Percentiles rank a stretch among this genome's conserved stretches.
phyloP scores from a whole-genome alignment of 257 asterid species.

The Knoxia roxburghii region DNA sequence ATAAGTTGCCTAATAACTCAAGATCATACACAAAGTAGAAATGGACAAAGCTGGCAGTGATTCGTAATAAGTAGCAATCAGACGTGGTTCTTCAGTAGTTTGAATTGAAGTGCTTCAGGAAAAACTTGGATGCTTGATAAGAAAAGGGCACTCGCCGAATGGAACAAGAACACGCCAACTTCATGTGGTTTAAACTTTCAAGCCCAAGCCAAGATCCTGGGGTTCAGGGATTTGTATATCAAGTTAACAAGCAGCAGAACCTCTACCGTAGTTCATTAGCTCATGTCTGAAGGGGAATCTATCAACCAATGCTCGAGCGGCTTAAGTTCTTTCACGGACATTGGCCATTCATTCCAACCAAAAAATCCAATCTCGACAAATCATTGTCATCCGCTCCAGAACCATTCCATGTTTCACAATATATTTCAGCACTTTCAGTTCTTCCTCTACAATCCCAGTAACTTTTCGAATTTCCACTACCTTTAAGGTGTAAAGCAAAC shows the following conservation, averaged over 20 bases:
- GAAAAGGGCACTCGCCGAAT: too few species aligned
- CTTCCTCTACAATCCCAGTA: neutral
- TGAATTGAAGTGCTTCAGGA: too few species aligned
- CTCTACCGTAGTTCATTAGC: neutral
- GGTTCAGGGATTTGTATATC: constrained; percentile 2
- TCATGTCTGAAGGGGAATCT: neutral
- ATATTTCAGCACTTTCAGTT: constrained; percentile 1
- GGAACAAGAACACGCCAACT: too few species aligned
- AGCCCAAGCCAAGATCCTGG: neutral
- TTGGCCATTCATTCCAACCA: neutral
- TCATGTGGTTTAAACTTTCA: too few species aligned
- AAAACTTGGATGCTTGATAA: too few species aligned
- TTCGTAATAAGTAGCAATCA: too few species aligned
- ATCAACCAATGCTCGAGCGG: neutral
- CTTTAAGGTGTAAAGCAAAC: neutral
- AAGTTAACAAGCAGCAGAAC: constrained; percentile 6
- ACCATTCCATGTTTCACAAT: constrained; percentile 1
- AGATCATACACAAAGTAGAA: too few species aligned
- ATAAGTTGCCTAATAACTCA: too few species aligned
- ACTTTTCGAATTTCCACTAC: neutral
- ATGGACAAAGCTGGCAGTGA: too few species aligned
- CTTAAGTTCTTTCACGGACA: neutral
- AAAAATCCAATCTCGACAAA: neutral
- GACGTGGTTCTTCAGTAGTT: too few species aligned
- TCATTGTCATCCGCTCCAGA: neutral